These are phyloP conservation scores for Hyphopichia homilentoma DNA, from an alignment of 805 yeast genomes.

Conservation along the genomic window DNA sequence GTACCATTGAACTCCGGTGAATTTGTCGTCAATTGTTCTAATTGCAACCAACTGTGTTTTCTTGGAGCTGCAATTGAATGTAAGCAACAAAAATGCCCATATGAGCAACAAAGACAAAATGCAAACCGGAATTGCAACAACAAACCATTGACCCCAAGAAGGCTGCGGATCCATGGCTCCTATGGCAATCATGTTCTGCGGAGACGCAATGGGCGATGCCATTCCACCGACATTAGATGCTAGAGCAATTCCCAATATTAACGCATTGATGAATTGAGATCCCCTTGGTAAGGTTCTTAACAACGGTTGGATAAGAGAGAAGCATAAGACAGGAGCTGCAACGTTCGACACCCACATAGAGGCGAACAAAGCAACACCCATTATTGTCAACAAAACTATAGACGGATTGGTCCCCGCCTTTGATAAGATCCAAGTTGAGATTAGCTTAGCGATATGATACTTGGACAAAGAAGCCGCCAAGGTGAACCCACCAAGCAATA, in stretches of 20 bases:
- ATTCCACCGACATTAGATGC: slow-evolving; percentile 95
- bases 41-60: slow-evolving; percentile 46
- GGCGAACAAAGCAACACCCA: slow-evolving; percentile 81
- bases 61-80: slow-evolving; percentile 51
- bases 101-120: slow-evolving; percentile 57
- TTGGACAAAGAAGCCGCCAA: slow-evolving; percentile 93
- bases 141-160: slow-evolving; percentile 93
- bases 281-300: slow-evolving; percentile 78
- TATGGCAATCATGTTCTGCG: slow-evolving; percentile 90
- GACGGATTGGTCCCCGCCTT: slow-evolving; percentile 86
- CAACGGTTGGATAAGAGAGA: slow-evolving; percentile 86
- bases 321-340: slow-evolving; percentile 94
- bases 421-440: slow-evolving; percentile 78
- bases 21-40: slow-evolving; percentile 44
- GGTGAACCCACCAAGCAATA: slow-evolving; percentile 89
- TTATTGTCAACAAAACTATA: slow-evolving; percentile 68
- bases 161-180: slow-evolving; percentile 83
- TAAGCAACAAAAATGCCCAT: slow-evolving; percentile 68
- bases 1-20: slow-evolving; percentile 43
- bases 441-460: slow-evolving; percentile 79
- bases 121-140: slow-evolving; percentile 79
- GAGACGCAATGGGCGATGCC: slow-evolving; percentile 97
- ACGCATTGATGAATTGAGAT: slow-evolving; percentile 74
- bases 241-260: slow-evolving; percentile 86
- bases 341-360: slow-evolving; percentile 97